Evolutionary conservation across 371 early-diverging fungal genomes (phyloP), one percentile per base, ranked within the genome.

Genomic region (Mucor racemosus): DNA sequence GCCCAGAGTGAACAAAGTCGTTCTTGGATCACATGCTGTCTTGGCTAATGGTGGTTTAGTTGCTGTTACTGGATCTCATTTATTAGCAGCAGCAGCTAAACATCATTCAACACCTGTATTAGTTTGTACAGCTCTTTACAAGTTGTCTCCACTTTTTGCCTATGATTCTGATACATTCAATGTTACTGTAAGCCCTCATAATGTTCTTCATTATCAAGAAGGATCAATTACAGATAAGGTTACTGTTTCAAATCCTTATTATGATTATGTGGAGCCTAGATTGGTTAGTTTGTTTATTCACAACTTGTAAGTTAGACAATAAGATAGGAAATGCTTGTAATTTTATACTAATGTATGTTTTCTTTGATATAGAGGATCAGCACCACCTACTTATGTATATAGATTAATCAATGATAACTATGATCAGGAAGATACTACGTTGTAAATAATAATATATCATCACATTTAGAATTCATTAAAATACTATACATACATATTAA

Each of bases 1-100:
- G 97, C 92, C 97, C 55, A 90, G 97, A 57, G 97, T 97, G 19
- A 96, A 97, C 87, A 98, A 97, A 79, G 97, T 98, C 34, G 95
- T 98, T 33, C 75, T 98, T 50, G 97, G 97, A 19, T 89, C 96
- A 0, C 96, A 96, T 69, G 94, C 96, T 38, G 96, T 97, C 15
- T 84, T 95, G 39, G 96, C 95, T 46, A 96, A 97, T 76, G 99
- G 98, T 63, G 97, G 94, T 1, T 69, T 97, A 38, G 90, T 97
- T 2, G 90, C 97, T 31, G 85, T 89, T 9, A 82, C 90, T 40
- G 98, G 98, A 17, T 89, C 92, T 50, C 91, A 91, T 55, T 82
- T 90, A 67, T 78, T 96, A 41, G 97, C 97, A 4, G 88, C 92
- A 17, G 95, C 97, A 10, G 99, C 99, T 3, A 94, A 94, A 60